Percentiles rank a stretch among this genome's conserved stretches.
These are phyloP conservation scores for Fusarium proliferatum DNA, from an alignment of 2,329 filamentous ascomycete species.

Conservation along the genomic window DNA sequence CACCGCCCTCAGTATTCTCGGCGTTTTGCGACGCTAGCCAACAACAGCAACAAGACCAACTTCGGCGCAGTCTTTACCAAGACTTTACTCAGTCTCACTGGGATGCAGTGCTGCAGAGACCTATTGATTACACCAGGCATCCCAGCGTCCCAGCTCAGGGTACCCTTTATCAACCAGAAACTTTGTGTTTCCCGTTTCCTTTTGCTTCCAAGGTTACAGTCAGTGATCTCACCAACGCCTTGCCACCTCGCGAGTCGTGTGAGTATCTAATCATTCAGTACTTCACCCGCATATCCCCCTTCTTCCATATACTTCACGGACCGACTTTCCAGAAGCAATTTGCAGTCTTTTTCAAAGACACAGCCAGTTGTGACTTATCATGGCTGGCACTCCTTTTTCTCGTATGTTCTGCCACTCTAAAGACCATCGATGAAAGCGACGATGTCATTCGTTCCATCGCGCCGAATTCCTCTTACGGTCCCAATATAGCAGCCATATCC, in stretches of 20 bases:
- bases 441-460: background rate
- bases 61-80: background rate
- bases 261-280: conserved; percentile 28
- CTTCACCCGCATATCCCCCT: conserved; percentile 20
- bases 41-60: background rate
- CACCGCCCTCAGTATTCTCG: background rate
- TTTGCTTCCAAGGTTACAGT: background rate
- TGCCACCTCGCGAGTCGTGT: conserved; percentile 11
- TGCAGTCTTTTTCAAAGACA: conserved; percentile 3
- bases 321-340: conserved; percentile 36
- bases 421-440: conserved; percentile 18
- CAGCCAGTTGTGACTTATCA: conserved; percentile 8
- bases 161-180: background rate
- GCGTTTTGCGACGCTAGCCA: background rate
- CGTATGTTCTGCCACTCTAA: conserved; percentile 26
- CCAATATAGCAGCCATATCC: background rate
- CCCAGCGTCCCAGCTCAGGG: background rate
- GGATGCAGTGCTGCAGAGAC: background rate
- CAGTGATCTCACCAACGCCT: background rate
- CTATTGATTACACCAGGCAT: background rate
- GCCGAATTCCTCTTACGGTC: background rate
- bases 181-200: background rate
- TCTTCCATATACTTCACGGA: conserved; percentile 37
- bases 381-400: conserved; percentile 37
- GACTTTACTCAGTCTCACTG: background rate